Evolutionary conservation across 169 alveolate genomes (phyloP).

Genomic region (Plasmodium sp.): DNA sequence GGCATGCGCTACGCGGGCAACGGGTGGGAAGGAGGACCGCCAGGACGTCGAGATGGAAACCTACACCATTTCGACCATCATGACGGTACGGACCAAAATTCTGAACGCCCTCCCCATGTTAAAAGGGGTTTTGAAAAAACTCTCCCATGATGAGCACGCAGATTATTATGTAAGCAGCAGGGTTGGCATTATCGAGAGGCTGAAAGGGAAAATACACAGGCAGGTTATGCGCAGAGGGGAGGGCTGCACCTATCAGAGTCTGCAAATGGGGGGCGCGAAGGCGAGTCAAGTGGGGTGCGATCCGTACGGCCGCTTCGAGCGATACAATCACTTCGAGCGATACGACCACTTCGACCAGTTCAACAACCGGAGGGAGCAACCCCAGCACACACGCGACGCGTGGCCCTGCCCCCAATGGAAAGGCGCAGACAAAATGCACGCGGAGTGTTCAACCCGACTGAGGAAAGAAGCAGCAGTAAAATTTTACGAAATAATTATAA

Average conservation of each 20-base stretch:
- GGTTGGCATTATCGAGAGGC: constrained; percentile 49
- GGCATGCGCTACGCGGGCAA: background rate
- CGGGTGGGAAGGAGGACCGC: background rate
- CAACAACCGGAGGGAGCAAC: background rate
- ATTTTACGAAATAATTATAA: constrained; percentile 68
- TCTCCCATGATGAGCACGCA: background rate
- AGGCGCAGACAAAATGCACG: background rate
- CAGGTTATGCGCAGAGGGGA: background rate
- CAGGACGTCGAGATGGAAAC: constrained; percentile 70
- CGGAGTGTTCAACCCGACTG: background rate
- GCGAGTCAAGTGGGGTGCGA: background rate
- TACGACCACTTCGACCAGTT: background rate
- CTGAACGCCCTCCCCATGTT: constrained; percentile 50
- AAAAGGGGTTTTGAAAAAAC: constrained; percentile 8
- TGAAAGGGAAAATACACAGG: constrained; percentile 17
- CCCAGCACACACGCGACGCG: background rate
- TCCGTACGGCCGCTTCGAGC: background rate
- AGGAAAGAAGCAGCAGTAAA: background rate
- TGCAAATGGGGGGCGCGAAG: background rate
- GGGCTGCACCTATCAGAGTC: background rate
- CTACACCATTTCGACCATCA: constrained; percentile 48
- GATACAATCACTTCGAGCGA: background rate
- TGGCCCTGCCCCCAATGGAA: background rate
- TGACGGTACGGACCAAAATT: constrained; percentile 18
- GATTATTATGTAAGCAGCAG: constrained; percentile 44